Percentiles rank a stretch among this genome's conserved stretches.
Conservation (phyloP, 257 asterid genomes). For the Linaria vulgaris region DNA sequence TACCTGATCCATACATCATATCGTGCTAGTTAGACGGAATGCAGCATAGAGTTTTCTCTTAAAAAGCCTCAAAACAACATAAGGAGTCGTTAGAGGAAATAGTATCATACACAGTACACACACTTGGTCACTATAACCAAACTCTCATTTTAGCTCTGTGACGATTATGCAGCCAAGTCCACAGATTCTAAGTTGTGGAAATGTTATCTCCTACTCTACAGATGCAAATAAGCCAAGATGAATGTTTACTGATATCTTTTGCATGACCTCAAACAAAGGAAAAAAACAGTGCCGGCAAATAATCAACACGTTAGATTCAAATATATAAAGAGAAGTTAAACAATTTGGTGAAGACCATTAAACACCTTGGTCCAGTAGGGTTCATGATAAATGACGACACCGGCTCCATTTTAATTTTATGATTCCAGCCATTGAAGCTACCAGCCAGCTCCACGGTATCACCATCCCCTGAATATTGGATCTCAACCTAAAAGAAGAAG, state of each 20-base stretch:
- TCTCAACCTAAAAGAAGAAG: constrained; percentile 54
- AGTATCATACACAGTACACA: too few relatives aligned
- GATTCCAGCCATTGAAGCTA: constrained; percentile 96
- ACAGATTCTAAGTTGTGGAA: background rate
- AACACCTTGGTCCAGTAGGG: constrained; percentile 45
- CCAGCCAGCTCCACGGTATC: constrained; percentile 83
- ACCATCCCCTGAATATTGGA: constrained; percentile 65
- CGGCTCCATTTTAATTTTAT: constrained; percentile 57
- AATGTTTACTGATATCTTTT: too few relatives aligned
- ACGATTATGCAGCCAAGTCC: background rate
- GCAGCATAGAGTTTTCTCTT: background rate
- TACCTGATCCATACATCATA: too few relatives aligned
- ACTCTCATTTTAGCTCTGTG: too few relatives aligned
- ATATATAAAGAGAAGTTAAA: constrained; percentile 12
- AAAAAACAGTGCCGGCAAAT: too few relatives aligned
- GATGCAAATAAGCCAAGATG: too few relatives aligned
- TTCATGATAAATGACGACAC: constrained; percentile 38
- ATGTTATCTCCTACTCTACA: background rate
- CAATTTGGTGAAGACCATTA: background rate
- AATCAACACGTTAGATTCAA: background rate
- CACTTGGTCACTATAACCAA: too few relatives aligned
- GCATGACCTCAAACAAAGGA: too few relatives aligned
- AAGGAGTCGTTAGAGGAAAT: too few relatives aligned
- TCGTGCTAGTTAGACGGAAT: background rate
- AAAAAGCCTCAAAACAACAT: too few relatives aligned